Evolutionary conservation across 768 basidiomycete species (phyloP).

Genomic region (Fistulinella prunicolor): DNA sequence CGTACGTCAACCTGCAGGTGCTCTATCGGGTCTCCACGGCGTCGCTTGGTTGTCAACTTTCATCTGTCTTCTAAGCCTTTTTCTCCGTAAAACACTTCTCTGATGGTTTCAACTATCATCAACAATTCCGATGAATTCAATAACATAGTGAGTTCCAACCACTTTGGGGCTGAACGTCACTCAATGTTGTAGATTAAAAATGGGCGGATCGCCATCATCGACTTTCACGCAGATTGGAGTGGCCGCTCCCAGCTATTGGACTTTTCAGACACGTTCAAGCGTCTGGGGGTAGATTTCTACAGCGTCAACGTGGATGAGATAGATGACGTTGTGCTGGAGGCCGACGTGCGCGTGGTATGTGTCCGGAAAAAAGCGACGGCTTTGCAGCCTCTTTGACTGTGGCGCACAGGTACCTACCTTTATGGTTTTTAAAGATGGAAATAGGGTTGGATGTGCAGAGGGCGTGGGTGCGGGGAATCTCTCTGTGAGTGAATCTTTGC

Average conservation of each 20-base stretch:
- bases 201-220: slow-evolving; percentile 23
- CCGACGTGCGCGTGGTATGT: slow-evolving; percentile 59
- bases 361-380: background rate
- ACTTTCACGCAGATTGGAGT: slow-evolving; percentile 20
- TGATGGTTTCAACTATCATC: slow-evolving; percentile 20
- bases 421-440: slow-evolving; percentile 32
- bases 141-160: slow-evolving; percentile 15
- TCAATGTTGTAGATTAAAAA: slow-evolving; percentile 18
- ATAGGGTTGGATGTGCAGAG: slow-evolving; percentile 23
- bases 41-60: too few species aligned
- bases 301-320: slow-evolving; percentile 72
- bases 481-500: slow-evolving; percentile 20
- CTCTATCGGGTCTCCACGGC: too few species aligned
- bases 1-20: too few species aligned
- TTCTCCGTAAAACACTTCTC: too few species aligned
- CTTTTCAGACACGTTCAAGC: slow-evolving; percentile 23
- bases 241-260: slow-evolving; percentile 10
- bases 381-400: background rate
- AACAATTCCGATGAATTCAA: slow-evolving; percentile 18
- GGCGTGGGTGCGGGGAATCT: slow-evolving; percentile 27
- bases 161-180: too few species aligned
- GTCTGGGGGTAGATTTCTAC: slow-evolving; percentile 52
- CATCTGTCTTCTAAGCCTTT: too few species aligned
- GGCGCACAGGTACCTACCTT: slow-evolving; percentile 23
- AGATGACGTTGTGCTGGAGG: slow-evolving; percentile 51